A percentile compares a stretch with the other conserved stretches of the same genome.
Conservation (phyloP, 345 rosid genomes). For the Murraya paniculata region DNA sequence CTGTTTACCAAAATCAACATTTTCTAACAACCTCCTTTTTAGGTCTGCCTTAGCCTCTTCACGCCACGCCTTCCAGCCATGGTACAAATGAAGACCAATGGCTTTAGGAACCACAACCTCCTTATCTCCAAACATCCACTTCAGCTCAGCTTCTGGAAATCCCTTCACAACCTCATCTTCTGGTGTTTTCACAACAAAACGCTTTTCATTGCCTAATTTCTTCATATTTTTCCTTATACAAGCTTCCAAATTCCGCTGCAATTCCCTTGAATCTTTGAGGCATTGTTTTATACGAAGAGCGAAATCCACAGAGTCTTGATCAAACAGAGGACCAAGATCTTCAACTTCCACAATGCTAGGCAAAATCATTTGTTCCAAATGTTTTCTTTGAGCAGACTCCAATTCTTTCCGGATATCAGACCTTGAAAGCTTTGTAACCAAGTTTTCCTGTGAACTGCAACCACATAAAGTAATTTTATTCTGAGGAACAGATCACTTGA, state of each 20-base stretch:
- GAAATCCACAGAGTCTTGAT: conserved; percentile 59
- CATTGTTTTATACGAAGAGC: conserved; percentile 56
- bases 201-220: conserved; percentile 71
- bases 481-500: not conserved
- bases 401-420: conserved; percentile 71
- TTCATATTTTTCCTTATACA: conserved; percentile 65
- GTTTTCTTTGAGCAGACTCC: conserved; percentile 66
- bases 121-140: conserved; percentile 93
- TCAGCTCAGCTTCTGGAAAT: conserved; percentile 80
- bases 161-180: conserved; percentile 79
- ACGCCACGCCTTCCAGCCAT: conserved; percentile 96
- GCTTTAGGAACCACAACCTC: conserved; percentile 92
- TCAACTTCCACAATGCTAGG: conserved; percentile 68
- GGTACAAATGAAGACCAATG: conserved; percentile 59
- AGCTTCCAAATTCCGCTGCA: conserved; percentile 67
- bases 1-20: conserved; percentile 76
- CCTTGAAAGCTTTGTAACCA: conserved; percentile 55
- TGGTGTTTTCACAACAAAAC: conserved; percentile 62
- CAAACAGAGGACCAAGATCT: conserved; percentile 56
- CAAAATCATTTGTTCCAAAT: conserved; percentile 70
- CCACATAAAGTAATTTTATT: conserved; percentile 17
- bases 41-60: conserved; percentile 84
- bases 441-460: conserved; percentile 48
- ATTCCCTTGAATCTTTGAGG: conserved; percentile 68
- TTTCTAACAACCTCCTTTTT: conserved; percentile 64